A percentile compares a stretch with the other conserved stretches of the same genome.
Conservation (phyloP, 768 basidiomycete species). For the Auriculariales sp. region DNA sequence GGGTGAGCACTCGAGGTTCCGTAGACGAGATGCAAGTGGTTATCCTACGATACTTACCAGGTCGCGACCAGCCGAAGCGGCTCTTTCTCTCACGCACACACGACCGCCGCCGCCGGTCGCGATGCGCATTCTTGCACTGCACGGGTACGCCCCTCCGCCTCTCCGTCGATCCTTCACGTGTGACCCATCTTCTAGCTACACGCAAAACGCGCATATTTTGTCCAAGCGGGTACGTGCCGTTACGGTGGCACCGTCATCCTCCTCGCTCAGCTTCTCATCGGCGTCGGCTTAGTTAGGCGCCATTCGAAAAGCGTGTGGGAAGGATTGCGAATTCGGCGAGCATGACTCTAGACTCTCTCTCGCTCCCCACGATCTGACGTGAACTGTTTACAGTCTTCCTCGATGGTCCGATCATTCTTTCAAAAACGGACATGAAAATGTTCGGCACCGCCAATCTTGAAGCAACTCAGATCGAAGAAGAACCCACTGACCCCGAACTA, state of each 20-base stretch:
- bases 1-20: no score
- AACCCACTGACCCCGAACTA: constrained; percentile 32
- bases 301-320: constrained; percentile 51
- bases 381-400: background rate
- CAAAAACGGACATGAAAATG: constrained; percentile 6
- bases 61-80: no score
- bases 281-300: constrained; percentile 41
- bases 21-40: no score
- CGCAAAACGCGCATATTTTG: constrained; percentile 57
- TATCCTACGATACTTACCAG: no score
- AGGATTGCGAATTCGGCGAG: constrained; percentile 51
- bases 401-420: constrained; percentile 2
- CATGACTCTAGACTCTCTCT: background rate
- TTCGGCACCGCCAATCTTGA: background rate
- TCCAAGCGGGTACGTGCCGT: constrained; percentile 45
- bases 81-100: no score
- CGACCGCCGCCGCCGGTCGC: no score
- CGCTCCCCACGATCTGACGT: background rate
- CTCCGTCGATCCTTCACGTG: background rate
- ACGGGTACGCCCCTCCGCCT: background rate
- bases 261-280: background rate
- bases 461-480: constrained; percentile 2
- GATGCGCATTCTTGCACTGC: background rate
- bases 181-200: constrained; percentile 28
- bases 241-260: background rate